Evolutionary conservation across 495 filamentous ascomycete species (phyloP).

Genomic region (Saxispiralis lemnorum): DNA sequence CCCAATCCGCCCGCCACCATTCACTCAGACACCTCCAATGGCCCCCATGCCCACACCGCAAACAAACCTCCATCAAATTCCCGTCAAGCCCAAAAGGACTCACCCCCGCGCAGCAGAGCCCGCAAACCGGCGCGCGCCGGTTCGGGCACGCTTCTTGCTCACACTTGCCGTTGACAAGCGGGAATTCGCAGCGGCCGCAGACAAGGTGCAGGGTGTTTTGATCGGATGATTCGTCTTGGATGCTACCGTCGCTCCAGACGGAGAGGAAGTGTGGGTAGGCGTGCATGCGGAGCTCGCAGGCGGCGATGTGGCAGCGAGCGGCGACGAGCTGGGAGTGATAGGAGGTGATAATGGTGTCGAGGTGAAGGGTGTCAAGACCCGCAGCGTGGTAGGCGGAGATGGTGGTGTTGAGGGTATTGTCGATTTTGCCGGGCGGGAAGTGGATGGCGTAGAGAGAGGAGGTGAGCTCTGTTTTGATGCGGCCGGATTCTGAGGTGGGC

Average conservation of each 20-base stretch:
- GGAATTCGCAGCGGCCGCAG: conserved; percentile 18
- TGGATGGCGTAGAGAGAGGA: conserved; percentile 14
- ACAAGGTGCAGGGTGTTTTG: conserved; percentile 19
- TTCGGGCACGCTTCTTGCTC: too few species aligned
- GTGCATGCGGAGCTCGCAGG: conserved; percentile 20
- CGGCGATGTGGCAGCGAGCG: conserved; percentile 17
- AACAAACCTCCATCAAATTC: conserved; percentile 20
- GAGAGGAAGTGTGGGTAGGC: conserved; percentile 22
- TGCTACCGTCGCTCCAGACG: conserved; percentile 10
- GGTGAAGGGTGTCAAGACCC: conserved; percentile 23
- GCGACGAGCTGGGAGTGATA: conserved; percentile 25
- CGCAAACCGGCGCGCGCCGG: conserved; percentile 20
- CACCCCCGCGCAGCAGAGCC: conserved; percentile 20
- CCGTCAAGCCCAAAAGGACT: conserved; percentile 19
- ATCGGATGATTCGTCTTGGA: conserved; percentile 19
- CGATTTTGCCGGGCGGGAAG: conserved; percentile 12
- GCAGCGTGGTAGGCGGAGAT: conserved; percentile 13
- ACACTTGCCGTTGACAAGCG: conserved; percentile 19
- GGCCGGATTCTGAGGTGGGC: conserved; percentile 2
- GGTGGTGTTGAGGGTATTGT: conserved; percentile 12
- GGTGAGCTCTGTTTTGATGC: conserved; percentile 12
- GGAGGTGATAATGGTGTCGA: conserved; percentile 23
- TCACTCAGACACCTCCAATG: conserved; percentile 20
- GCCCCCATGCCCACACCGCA: conserved; percentile 22
- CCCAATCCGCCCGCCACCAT: conserved; percentile 16